Evolutionary conservation across 1,284 basidiomycete genomes (phyloP), one percentile per base, ranked within the genome.

Genomic region (Paramarasmius palmivorus): DNA sequence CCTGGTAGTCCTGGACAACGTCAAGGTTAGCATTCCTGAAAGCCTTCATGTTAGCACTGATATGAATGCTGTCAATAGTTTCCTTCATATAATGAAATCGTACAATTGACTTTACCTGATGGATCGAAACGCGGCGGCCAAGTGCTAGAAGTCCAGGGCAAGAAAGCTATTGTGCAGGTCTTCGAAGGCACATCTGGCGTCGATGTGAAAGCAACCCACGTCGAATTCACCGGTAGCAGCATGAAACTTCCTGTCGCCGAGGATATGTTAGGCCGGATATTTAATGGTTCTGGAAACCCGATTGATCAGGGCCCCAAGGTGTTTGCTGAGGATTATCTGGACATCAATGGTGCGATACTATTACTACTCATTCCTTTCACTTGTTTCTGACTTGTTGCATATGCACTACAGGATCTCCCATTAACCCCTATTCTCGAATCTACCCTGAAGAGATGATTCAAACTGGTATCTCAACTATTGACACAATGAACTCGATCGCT

Each of bases 381-480:
- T 60, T 26, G 32, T 7, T 47, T 19, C 34, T n/a, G 42, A n/a
- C 49, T 40, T 55, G 56, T 40, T 46, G 37, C 53, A 10, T n/a
- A 55, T 59, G 56, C 50, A 53, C 61, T 40, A n/a, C 63, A 96
- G 94, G 95, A 58, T 97, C 95, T 5, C 97, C 96, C 48, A 99
- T 99, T 78, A 99, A 99, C 76, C 97, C 97, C 15, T 99, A 90
- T 77, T 95, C 94, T 58, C 95, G 97, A 70, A 98, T 98, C 75
- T 99, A 99, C 77, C 97, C 97, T 59, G 97, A 99, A 74, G 96
- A 99, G 78, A 99, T 99, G 97, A 99, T 99, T 63, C 97, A 99
- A 74, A 99, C 97, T 19, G 97, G 97, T 77, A 99, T 99, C 69
- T 98, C 96, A 37, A 99, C 97, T 32, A 98, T 98, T 68, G 95